Conservation (phyloP, 2,329 filamentous ascomycete genomes). For the Fusarium agapanthi region DNA sequence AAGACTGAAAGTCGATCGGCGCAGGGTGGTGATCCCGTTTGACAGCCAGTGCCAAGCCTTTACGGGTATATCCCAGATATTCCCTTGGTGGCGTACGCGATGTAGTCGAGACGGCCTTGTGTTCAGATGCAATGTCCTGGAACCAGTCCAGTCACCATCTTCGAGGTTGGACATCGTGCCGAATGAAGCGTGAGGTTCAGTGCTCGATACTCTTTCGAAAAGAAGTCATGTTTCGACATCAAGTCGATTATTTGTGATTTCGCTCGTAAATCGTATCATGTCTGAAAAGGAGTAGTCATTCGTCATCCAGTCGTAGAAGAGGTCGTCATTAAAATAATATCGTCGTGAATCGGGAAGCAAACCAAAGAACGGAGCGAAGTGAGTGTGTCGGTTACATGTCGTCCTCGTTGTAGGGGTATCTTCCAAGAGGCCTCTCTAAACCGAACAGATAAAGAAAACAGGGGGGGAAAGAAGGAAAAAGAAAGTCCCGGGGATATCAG, state of each 20-base stretch:
- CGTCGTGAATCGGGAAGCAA: constrained; percentile 54
- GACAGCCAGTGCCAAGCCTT: constrained; percentile 57
- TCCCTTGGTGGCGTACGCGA: constrained; percentile 47
- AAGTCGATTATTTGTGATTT: constrained; percentile 44
- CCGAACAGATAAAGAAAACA: constrained; percentile 38
- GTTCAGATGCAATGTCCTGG: constrained; percentile 30
- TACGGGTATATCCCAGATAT: constrained; percentile 52
- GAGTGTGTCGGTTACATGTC: constrained; percentile 44
- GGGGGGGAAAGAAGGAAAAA: constrained; percentile 27
- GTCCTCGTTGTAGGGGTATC: constrained; percentile 30
- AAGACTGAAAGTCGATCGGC: not conserved
- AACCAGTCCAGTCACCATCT: constrained; percentile 43
- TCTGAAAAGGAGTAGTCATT: constrained; percentile 47
- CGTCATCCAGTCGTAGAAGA: constrained; percentile 51
- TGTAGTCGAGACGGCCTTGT: constrained; percentile 46
- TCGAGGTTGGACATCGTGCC: constrained; percentile 37
- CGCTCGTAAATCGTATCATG: constrained; percentile 46
- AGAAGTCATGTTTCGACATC: constrained; percentile 46
- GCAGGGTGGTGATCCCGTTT: constrained; percentile 47
- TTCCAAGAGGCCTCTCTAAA: constrained; percentile 42
- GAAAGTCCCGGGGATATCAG: constrained; percentile 44
- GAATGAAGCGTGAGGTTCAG: constrained; percentile 43
- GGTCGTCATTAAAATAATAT: constrained; percentile 54
- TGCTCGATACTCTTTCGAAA: constrained; percentile 41
- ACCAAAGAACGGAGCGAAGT: constrained; percentile 51